Percentiles rank a stretch among this genome's conserved stretches.
Conservation (phyloP, 1,284 basidiomycete genomes). For the Moesziomyces globuligerus region DNA sequence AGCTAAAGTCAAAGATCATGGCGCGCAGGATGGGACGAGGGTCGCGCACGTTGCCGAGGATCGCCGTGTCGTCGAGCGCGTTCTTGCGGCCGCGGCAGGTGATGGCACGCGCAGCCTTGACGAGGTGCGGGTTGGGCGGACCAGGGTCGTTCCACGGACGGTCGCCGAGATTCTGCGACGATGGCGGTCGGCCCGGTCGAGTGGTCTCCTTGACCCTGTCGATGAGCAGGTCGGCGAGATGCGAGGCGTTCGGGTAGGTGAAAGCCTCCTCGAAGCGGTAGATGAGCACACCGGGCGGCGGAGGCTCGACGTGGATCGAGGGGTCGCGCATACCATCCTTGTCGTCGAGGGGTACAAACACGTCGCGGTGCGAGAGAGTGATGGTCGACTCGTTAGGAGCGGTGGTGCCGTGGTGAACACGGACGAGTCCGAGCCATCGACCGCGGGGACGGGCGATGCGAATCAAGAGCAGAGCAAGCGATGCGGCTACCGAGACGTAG, state of each 20-base stretch:
- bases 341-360: conserved; percentile 81
- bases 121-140: conserved; percentile 56
- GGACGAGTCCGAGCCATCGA: conserved; percentile 84
- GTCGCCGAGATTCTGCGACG: conserved; percentile 69
- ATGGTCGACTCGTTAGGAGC: conserved; percentile 29
- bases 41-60: conserved; percentile 58
- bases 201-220: conserved; percentile 83
- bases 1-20: conserved; percentile 89
- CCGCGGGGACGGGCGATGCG: conserved; percentile 92
- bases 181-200: conserved; percentile 72
- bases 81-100: conserved; percentile 44
- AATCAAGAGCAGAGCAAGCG: conserved; percentile 83
- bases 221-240: conserved; percentile 80
- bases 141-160: conserved; percentile 94
- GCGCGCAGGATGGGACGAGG: conserved; percentile 79
- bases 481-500: conserved; percentile 85
- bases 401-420: conserved; percentile 67
- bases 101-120: conserved; percentile 41
- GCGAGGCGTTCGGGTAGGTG: conserved; percentile 89
- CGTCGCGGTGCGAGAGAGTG: conserved; percentile 69
- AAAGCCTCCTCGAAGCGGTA: conserved; percentile 95
- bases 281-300: conserved; percentile 86
- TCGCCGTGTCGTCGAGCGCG: conserved; percentile 46
- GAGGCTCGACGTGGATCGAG: conserved; percentile 78
- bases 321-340: conserved; percentile 75